Percentiles rank a stretch among this genome's conserved stretches.
Evolutionary conservation across 257 asterid genomes (phyloP).

Genomic region (Scutellaria baicalensis): DNA sequence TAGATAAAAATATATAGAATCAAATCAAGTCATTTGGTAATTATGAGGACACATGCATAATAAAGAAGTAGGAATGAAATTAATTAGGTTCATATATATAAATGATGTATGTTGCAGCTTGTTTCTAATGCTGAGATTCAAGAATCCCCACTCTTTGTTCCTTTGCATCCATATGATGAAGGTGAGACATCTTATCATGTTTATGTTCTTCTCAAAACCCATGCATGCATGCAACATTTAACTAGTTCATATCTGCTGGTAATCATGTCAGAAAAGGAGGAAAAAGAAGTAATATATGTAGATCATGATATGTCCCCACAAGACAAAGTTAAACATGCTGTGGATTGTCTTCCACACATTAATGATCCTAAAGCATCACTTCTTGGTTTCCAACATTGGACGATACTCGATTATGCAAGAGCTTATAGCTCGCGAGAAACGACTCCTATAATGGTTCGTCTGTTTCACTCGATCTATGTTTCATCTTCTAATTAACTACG

Average conservation of each 20-base stretch:
- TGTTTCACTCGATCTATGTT: no score
- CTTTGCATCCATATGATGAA: conserved; percentile 56
- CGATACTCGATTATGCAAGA: conserved; percentile 58
- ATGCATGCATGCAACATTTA: no score
- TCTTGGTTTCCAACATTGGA: conserved; percentile 47
- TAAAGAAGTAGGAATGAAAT: no score
- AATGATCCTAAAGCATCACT: conserved; percentile 6
- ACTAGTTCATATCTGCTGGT: no score
- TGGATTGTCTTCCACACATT: conserved; percentile 32
- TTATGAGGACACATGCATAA: no score
- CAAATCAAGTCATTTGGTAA: no score
- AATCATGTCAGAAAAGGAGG: conserved; percentile 27
- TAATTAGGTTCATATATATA: no score
- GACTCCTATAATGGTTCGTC: conserved; percentile 57
- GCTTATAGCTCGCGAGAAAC: conserved; percentile 46
- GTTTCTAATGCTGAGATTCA: conserved; percentile 67
- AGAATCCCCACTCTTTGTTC: conserved; percentile 76
- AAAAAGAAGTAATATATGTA: conserved; percentile 34
- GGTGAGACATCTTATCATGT: conserved; percentile 29
- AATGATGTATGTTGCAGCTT: conserved; percentile 40
- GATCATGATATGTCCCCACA: conserved; percentile 40
- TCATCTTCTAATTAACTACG: no score
- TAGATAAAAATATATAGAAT: no score
- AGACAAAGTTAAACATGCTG: conserved; percentile 45
- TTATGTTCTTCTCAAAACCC: no score